These are phyloP conservation scores for Mrakia blollopis DNA, from an alignment of 768 basidiomycete genomes.

Conservation along the genomic window DNA sequence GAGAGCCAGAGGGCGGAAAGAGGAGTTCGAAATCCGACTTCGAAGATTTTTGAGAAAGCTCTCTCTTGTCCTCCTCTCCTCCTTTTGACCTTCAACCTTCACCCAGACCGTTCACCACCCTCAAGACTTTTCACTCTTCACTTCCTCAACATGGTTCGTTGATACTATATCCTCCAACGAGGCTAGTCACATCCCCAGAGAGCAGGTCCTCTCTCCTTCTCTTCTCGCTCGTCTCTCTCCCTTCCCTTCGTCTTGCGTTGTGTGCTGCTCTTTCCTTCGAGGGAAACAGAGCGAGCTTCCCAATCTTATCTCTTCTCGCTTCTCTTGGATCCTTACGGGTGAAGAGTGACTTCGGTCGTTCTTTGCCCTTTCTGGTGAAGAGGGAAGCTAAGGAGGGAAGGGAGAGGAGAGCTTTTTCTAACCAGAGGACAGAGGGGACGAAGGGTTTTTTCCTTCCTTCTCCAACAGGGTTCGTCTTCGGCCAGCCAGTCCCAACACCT, in stretches of 20 bases:
- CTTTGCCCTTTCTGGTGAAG: not conserved
- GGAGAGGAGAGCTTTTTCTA: not conserved
- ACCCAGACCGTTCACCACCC: not conserved
- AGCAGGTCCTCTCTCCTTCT: not conserved
- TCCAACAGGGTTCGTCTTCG: not conserved
- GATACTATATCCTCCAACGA: not conserved
- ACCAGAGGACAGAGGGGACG: not conserved
- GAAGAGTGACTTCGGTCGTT: not conserved
- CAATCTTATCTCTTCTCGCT: not conserved
- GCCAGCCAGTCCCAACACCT: not conserved
- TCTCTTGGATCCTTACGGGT: not conserved
- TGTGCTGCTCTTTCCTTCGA: not conserved
- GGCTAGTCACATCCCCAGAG: not conserved
- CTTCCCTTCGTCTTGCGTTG: not conserved
- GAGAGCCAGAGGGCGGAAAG: not conserved
- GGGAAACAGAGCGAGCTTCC: not conserved
- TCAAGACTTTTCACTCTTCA: constrained; percentile 16
- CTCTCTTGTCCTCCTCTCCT: not conserved
- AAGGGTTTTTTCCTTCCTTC: constrained; percentile 2
- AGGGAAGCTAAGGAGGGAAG: not conserved
- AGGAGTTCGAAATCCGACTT: not conserved
- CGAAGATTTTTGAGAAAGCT: not conserved
- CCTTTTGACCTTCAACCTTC: not conserved
- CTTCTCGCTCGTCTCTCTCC: not conserved
- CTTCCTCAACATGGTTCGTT: constrained; percentile 20